Percentiles rank a stretch among this genome's conserved stretches.
These are phyloP conservation scores for Nemania diffusa DNA, from an alignment of 2,329 filamentous ascomycete species.

Conservation along the genomic window DNA sequence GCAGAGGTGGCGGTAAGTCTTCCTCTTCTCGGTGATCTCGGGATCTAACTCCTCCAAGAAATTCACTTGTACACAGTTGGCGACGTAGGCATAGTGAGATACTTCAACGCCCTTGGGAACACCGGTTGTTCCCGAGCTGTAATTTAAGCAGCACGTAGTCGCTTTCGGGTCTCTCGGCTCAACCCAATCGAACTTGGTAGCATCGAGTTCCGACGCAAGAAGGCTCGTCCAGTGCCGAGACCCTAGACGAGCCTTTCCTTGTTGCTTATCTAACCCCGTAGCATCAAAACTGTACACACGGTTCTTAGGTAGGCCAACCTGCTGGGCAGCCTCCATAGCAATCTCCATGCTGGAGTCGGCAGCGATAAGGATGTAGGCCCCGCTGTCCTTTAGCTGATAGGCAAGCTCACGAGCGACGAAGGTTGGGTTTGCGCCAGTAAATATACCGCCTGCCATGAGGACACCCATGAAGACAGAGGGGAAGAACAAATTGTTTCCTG, in stretches of 20 bases:
- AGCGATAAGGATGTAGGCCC: constrained; percentile 73
- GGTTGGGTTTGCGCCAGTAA: constrained; percentile 78
- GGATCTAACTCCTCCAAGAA: constrained; percentile 58
- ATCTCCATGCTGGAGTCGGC: constrained; percentile 68
- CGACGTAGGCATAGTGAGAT: constrained; percentile 79
- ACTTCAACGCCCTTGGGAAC: constrained; percentile 87
- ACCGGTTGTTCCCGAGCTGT: constrained; percentile 82
- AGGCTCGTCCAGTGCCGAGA: constrained; percentile 47
- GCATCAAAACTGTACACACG: constrained; percentile 74
- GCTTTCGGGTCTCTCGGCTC: constrained; percentile 62
- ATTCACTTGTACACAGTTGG: constrained; percentile 73
- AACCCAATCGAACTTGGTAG: constrained; percentile 70
- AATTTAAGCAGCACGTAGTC: constrained; percentile 77
- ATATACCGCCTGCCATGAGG: constrained; percentile 81
- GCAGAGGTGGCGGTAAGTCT: constrained; percentile 62
- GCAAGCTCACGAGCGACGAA: constrained; percentile 78
- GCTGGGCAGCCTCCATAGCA: constrained; percentile 72
- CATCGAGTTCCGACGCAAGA: constrained; percentile 52
- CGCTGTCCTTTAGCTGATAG: constrained; percentile 78
- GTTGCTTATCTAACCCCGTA: constrained; percentile 52
- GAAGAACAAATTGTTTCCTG: constrained; percentile 78
- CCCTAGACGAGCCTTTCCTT: constrained; percentile 41
- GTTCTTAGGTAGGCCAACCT: constrained; percentile 63
- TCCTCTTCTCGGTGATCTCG: constrained; percentile 57
- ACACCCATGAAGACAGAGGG: constrained; percentile 76